These are phyloP conservation scores for Aphanomyces cochlioides DNA, from an alignment of 352 stramenopile species.

Conservation along the genomic window DNA sequence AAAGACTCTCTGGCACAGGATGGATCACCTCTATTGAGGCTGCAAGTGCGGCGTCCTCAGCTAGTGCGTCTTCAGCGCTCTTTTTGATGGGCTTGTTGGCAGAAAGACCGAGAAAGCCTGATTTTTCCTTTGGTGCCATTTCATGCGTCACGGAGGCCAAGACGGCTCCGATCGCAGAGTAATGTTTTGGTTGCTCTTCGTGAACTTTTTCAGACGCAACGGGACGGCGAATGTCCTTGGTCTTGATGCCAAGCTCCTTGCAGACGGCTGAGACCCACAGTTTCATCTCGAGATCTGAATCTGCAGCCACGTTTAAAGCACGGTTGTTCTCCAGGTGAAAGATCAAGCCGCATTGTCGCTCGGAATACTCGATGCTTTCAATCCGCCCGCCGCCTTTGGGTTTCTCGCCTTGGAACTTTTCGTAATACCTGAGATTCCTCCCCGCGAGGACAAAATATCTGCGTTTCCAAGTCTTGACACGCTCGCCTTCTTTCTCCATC, in stretches of 20 bases:
- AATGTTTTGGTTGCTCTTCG: background rate
- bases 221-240: background rate
- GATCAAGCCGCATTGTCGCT: slow-evolving; percentile 34
- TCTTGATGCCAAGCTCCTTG: slow-evolving; percentile 2
- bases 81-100: too few species aligned
- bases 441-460: slow-evolving; percentile 50
- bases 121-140: too few species aligned
- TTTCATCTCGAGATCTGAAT: slow-evolving; percentile 1
- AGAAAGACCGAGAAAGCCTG: too few species aligned
- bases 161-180: too few species aligned
- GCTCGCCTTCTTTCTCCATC: slow-evolving; percentile 71
- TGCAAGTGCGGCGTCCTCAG: too few species aligned
- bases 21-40: too few species aligned
- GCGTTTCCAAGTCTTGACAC: slow-evolving; percentile 74
- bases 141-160: too few species aligned
- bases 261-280: background rate
- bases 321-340: slow-evolving; percentile 42
- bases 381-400: slow-evolving; percentile 62
- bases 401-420: slow-evolving; percentile 7
- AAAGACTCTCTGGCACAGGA: too few species aligned
- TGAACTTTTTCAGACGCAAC: background rate
- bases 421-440: background rate
- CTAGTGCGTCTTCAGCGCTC: too few species aligned
- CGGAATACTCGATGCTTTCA: slow-evolving; percentile 42
- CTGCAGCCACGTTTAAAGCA: slow-evolving; percentile 38